Evolutionary conservation across 1,284 basidiomycete genomes (phyloP).

Genomic region (Fistulinella cinereoalba): DNA sequence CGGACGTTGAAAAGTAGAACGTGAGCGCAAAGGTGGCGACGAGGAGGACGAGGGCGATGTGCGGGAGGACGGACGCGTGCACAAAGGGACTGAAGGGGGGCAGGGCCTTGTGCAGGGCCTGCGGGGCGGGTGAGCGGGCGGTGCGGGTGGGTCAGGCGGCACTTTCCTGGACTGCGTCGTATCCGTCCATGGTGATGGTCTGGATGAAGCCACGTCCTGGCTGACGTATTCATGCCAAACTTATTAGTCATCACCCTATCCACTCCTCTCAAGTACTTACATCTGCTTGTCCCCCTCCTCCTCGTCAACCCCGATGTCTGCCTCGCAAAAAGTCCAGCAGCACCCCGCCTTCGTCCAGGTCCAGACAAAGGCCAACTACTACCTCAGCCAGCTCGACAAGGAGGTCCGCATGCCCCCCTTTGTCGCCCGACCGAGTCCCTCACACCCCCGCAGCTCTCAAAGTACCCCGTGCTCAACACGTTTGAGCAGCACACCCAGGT

Average conservation of each 20-base stretch:
- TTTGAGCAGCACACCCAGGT: conserved; percentile 89
- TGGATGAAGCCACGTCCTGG: conserved; percentile 4
- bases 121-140: conserved; percentile 8
- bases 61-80: conserved; percentile 63
- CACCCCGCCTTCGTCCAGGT: conserved; percentile 84
- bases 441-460: conserved; percentile 64
- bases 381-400: conserved; percentile 87
- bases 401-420: conserved; percentile 64
- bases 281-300: background rate
- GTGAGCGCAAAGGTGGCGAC: conserved; percentile 72
- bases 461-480: conserved; percentile 82
- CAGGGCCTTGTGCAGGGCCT: conserved; percentile 53
- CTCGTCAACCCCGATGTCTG: conserved; percentile 58
- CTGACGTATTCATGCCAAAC: conserved; percentile 34
- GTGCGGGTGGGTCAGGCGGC: background rate
- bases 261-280: background rate
- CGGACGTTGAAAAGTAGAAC: conserved; percentile 89
- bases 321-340: conserved; percentile 72
- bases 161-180: conserved; percentile 44
- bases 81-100: conserved; percentile 69
- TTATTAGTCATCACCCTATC: conserved; percentile 49
- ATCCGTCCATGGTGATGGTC: conserved; percentile 41
- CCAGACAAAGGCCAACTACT: conserved; percentile 71
- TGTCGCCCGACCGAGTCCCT: conserved; percentile 3
- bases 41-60: conserved; percentile 72